Base-by-base conservation (phyloP, 2,329 filamentous ascomycete species). In the Aspergillus sp. region DNA sequence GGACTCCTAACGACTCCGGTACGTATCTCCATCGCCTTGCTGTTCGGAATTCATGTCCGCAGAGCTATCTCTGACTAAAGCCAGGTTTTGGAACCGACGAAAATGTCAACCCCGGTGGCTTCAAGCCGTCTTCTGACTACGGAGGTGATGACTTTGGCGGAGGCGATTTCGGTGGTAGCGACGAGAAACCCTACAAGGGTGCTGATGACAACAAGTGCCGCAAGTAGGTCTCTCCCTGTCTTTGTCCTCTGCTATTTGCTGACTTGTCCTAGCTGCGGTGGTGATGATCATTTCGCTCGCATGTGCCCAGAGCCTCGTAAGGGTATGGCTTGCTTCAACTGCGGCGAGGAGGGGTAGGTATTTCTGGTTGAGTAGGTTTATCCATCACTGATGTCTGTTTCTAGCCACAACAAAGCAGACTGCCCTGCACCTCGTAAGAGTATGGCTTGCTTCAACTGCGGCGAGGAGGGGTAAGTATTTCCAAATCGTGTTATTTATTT, bases 251-350 rank as follows among this genome's bases (percentile, higher is more conserved):
- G 47, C 12, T 36, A 4, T 12, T 12, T 36, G 54, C 59, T 68
- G 56, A 67, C 39, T 46, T 12, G n/a, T 49, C 24, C 53, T 32
- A 76, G 74, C 58, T 78, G 75, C 59, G 74, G 75, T 56, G 63
- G 65, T 16, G 60, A 68, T 52, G 73, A 70, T 32, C 76, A 78
- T 61, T 77, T 77, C 57, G 71, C 73, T 39, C 74, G 75, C 18
- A 76, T 81, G 16, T 82, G 80, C 57, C 73, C 78, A 3, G 75
- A 79, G 51, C 74, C 73, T 62, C 72, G 69, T 46, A 76, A 77
- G 66, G 67, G 63, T 18, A 74, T 73, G 54, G 73, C 69, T 18
- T 81, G 79, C 66, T 81, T 79, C 72, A 81, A 81, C 59, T 60
- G 64, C 26, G 60, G 67, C 49, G 67, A 80, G 69, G 71, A 76